These are phyloP conservation scores for Zoysia pacifica DNA, from an alignment of 176 grass and related monocot species.

Conservation along the genomic window DNA sequence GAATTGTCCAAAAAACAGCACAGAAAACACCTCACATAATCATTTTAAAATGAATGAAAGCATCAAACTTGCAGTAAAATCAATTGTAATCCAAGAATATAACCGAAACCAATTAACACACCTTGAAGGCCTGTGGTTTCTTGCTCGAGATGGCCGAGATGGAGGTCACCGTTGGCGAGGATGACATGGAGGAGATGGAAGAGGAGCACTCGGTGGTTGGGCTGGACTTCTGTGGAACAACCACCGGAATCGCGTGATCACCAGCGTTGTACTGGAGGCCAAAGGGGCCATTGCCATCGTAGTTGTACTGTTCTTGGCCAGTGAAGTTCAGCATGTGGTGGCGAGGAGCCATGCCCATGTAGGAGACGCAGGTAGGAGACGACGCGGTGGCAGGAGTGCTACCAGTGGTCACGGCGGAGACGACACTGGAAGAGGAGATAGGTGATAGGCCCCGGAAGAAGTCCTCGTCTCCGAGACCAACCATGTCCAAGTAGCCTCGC, in stretches of 20 bases:
- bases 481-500: conserved; percentile 48
- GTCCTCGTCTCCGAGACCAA: conserved; percentile 42
- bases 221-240: conserved; percentile 45
- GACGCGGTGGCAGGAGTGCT: conserved; percentile 4
- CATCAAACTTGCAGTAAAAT: background rate
- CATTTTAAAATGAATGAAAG: background rate
- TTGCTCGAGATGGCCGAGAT: conserved; percentile 30
- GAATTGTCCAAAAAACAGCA: background rate
- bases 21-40: background rate
- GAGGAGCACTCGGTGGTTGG: conserved; percentile 54
- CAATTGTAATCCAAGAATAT: background rate
- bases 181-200: conserved; percentile 52
- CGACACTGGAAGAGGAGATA: conserved; percentile 37
- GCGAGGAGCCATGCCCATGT: conserved; percentile 3
- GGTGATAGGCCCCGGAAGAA: conserved; percentile 44
- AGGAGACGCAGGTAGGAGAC: conserved; percentile 29
- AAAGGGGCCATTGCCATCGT: conserved; percentile 8
- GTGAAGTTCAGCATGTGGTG: conserved; percentile 47
- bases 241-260: conserved; percentile 17
- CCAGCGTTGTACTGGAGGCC: conserved; percentile 38
- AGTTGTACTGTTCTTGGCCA: conserved; percentile 26
- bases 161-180: conserved; percentile 45
- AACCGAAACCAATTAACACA: background rate
- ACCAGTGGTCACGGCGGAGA: conserved; percentile 10
- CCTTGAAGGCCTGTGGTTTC: conserved; percentile 45